phyloP scores from a whole-genome alignment of 768 basidiomycete genomes.

The Lyophyllum decastes region DNA sequence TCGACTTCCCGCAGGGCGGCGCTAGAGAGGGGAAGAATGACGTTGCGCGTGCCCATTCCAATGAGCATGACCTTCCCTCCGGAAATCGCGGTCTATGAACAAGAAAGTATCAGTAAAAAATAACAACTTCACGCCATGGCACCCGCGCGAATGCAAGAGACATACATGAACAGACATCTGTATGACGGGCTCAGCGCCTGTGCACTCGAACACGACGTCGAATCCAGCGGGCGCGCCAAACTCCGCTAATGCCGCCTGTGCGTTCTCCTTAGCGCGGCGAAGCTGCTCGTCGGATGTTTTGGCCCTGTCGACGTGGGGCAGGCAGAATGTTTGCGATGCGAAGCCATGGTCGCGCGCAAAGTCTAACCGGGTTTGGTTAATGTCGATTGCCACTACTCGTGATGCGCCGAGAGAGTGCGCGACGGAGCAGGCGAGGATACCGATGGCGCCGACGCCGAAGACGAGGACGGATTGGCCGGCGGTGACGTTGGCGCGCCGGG shows the following conservation, averaged over 20 bases:
- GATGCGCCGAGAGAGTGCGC: constrained; percentile 72
- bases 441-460: constrained; percentile 92
- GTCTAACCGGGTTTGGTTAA: constrained; percentile 78
- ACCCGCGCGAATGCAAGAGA: constrained; percentile 17
- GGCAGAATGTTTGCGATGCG: constrained; percentile 69
- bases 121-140: not conserved
- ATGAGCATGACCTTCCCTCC: constrained; percentile 93
- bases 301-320: constrained; percentile 50
- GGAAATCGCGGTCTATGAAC: constrained; percentile 67
- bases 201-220: constrained; percentile 94
- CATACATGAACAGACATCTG: constrained; percentile 90
- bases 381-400: constrained; percentile 78
- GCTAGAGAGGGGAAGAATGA: constrained; percentile 78
- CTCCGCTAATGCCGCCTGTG: constrained; percentile 48
- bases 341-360: constrained; percentile 80
- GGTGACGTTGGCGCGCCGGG: constrained; percentile 42
- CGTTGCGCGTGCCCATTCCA: constrained; percentile 91
- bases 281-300: constrained; percentile 60
- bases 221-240: constrained; percentile 77
- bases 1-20: constrained; percentile 91
- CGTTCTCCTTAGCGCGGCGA: constrained; percentile 59
- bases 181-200: constrained; percentile 89
- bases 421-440: constrained; percentile 84
- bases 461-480: constrained; percentile 78
- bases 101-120: constrained; percentile 15